Evolutionary conservation across 495 filamentous ascomycete genomes (phyloP), one percentile per base, ranked within the genome.

Genomic region (Jackrogersella multiformis): DNA sequence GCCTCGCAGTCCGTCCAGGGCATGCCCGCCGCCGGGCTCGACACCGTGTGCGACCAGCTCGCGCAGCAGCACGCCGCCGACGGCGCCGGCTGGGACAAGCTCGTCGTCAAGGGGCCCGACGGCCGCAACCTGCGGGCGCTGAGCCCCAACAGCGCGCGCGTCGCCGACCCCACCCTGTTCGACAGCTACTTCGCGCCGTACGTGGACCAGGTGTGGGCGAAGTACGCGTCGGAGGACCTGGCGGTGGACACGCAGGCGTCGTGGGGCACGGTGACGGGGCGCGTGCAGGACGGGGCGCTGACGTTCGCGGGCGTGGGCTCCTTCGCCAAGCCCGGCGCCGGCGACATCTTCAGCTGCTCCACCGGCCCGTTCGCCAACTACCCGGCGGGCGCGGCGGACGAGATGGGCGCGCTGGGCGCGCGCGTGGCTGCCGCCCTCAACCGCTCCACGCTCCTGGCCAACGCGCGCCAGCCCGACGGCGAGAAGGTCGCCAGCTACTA

Each of bases 321-420:
- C 0, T 92, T 91, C 73, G 61, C 70, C 5, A 78, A 85, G 66
- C 90, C 90, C 1, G 76, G 79, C 21, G 82, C 86, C 0, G 75
- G 70, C 12, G 90, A 92, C 68, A 88, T 93, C 67, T 92, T 92
- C 78, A 84, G 79, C 63, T 91, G 89, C 80, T 87, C 82, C 67
- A 86, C 83, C n/a, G 90, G 90, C 0, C 85, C 89, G 0, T 93
- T 93, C 71, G 82, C 78, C 0, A 57, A 61, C 18, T 75, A 81
- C 10, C 80, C 82, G 6, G 62, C 52, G 16, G 76, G 64, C 12
- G 76, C 81, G 10, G 10, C 39, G 12, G 74, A 70, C 23, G 65
- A 74, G 61, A 73, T 76, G 72, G 80, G 81, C 1, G 80, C 85
- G 30, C 81, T 92, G 23, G 86, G 86, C 5, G 87, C 90, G 0